A percentile compares a stretch with the other conserved stretches of the same genome.
phyloP scores from a whole-genome alignment of 495 filamentous ascomycete genomes.

The Penicillium odoratum region DNA sequence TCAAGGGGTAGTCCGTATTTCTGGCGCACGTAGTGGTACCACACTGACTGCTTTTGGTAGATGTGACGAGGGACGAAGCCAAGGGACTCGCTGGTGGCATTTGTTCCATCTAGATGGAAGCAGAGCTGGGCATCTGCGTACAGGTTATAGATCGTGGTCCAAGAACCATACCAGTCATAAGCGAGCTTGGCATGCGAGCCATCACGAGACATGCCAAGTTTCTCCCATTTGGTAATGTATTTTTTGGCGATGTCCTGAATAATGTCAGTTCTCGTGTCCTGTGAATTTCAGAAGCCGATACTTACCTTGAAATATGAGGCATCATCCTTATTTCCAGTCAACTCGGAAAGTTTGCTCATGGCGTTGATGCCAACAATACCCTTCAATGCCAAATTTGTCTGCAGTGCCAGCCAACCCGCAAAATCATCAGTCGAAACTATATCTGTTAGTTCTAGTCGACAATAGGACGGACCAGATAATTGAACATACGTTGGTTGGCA shows the following conservation, averaged over 20 bases:
- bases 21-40: conserved; percentile 83
- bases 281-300: neutral
- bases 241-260: conserved; percentile 62
- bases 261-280: neutral
- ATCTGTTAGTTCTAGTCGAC: conserved; percentile 1
- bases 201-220: conserved; percentile 78
- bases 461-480: neutral
- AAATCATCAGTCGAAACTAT: conserved; percentile 88
- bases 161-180: conserved; percentile 92
- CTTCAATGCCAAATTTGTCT: conserved; percentile 92
- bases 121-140: conserved; percentile 81
- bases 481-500: conserved; percentile 67
- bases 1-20: conserved; percentile 84
- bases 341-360: conserved; percentile 78
- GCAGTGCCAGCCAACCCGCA: conserved; percentile 87
- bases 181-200: conserved; percentile 83
- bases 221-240: conserved; percentile 84
- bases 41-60: conserved; percentile 80
- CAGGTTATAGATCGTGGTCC: conserved; percentile 93
- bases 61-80: conserved; percentile 69
- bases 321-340: conserved; percentile 67
- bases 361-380: conserved; percentile 94
- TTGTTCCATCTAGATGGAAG: conserved; percentile 64
- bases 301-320: conserved; percentile 63
- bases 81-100: conserved; percentile 21